Base-by-base conservation (phyloP, 495 filamentous ascomycete species). In the Trichoderma asperelloides region DNA sequence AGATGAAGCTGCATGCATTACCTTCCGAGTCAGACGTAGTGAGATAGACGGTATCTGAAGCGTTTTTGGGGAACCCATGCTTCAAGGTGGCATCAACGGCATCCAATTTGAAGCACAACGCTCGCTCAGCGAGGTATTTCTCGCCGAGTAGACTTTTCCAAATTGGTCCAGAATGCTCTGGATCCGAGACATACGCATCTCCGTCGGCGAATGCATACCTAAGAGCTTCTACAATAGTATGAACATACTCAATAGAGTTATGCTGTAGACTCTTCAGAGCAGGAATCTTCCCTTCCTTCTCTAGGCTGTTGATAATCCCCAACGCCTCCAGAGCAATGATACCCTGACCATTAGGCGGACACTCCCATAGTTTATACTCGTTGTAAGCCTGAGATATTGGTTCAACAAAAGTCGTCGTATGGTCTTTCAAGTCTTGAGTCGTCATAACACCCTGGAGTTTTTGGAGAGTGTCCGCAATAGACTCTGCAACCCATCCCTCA, bases 1-100 rank as follows among this genome's bases (percentile, higher is more conserved):
- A 98, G 77, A 98, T 97, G 82, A 98, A 96, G 68, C 88, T 92
- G 72, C 93, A 92, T 40, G 87, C 94, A 80, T 98, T 98, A 62
- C 95, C 95, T n/a, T 84, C 72, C 12, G 74, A 70, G 80, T 98
- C 95, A 2, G 92, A 89, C 2, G 86, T 87, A 57, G 89, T 87
- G 73, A 98, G 93, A 81, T 97, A 98, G 66, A 98, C 96, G 0
- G 95, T 98, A 77, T 98, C 96, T 0, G 78, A 78, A 3, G 86
- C 84, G 63, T 80, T 79, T 1, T 76, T 74, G 0, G 89, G 82
- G 65, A 84, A 71, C 78, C 96, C 97, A 71, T 80, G 79, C 9
- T 55, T 13, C 18, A 75, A 69, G 40, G 67, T 47, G 9, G 66
- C 45, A 43, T 71, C 71, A 25, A 76, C 75, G 0, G 47, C 49